Evolutionary conservation across 2,329 filamentous ascomycete genomes (phyloP).

Genomic region (Stagonosporopsis chrysanthemi): DNA sequence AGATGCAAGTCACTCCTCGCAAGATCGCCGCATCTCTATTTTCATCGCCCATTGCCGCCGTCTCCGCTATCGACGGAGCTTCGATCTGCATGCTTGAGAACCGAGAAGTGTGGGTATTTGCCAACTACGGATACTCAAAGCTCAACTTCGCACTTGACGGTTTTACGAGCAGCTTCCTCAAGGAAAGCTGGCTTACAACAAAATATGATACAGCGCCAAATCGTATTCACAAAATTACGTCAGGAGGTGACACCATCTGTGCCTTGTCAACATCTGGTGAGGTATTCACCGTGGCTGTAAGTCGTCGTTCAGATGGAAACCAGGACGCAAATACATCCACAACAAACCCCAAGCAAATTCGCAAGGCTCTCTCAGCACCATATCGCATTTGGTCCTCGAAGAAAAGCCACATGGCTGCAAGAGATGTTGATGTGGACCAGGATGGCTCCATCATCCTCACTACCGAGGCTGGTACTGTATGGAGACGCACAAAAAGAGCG

Average conservation of each 20-base stretch:
- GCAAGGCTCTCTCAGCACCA: conserved; percentile 78
- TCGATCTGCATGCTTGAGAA: conserved; percentile 87
- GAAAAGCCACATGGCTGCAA: conserved; percentile 82
- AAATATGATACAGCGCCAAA: conserved; percentile 70
- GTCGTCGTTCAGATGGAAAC: conserved; percentile 68
- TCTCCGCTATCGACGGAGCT: conserved; percentile 88
- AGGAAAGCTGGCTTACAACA: conserved; percentile 69
- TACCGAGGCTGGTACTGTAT: conserved; percentile 90
- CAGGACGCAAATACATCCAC: conserved; percentile 72
- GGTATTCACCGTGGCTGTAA: conserved; percentile 83
- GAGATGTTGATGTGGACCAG: conserved; percentile 87
- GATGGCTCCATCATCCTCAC: conserved; percentile 95
- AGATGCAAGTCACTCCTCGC: conserved; percentile 80
- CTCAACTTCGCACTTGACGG: conserved; percentile 81
- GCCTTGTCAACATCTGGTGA: conserved; percentile 85
- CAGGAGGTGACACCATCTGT: conserved; percentile 90
- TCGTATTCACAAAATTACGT: conserved; percentile 77
- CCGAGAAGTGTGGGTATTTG: conserved; percentile 90
- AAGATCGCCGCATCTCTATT: conserved; percentile 89
- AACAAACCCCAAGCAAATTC: conserved; percentile 91
- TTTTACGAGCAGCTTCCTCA: conserved; percentile 73
- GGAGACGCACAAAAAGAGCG: conserved; percentile 82
- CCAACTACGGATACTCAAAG: conserved; percentile 94
- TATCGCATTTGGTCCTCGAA: conserved; percentile 88
- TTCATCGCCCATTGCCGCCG: conserved; percentile 73